phyloP scores from a whole-genome alignment of 2,329 filamentous ascomycete species.

The Curvularia verruculosa region DNA sequence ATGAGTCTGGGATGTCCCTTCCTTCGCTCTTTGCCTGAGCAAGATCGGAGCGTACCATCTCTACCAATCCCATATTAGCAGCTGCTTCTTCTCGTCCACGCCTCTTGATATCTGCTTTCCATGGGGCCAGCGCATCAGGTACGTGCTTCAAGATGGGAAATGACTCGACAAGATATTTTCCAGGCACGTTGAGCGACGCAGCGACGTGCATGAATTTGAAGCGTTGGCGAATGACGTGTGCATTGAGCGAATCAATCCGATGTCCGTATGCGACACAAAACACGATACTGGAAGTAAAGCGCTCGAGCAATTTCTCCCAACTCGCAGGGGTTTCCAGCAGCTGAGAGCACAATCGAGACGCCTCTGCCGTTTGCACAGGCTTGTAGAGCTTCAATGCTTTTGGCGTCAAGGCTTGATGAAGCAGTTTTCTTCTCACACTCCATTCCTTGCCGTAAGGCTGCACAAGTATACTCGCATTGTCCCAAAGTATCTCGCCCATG shows the following conservation, averaged over 20 bases:
- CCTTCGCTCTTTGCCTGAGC: constrained; percentile 43
- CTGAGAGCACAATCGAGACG: constrained; percentile 53
- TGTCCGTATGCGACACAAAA: constrained; percentile 60
- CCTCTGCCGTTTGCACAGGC: constrained; percentile 58
- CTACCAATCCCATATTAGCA: constrained; percentile 52
- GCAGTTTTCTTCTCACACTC: constrained; percentile 49
- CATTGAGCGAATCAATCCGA: constrained; percentile 56
- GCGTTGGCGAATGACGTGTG: constrained; percentile 55
- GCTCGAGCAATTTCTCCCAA: constrained; percentile 56
- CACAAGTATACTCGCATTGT: constrained; percentile 54
- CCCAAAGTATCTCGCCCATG: constrained; percentile 55
- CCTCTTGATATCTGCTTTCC: constrained; percentile 55
- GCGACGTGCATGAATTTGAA: constrained; percentile 58
- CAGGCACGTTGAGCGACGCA: constrained; percentile 56
- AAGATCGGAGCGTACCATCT: constrained; percentile 51
- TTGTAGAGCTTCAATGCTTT: constrained; percentile 55
- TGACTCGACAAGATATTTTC: constrained; percentile 55
- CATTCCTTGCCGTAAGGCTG: constrained; percentile 58
- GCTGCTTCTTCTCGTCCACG: constrained; percentile 48
- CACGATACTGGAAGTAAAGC: constrained; percentile 58
- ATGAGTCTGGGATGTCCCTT: constrained; percentile 49
- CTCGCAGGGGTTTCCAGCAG: constrained; percentile 49
- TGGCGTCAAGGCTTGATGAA: constrained; percentile 53
- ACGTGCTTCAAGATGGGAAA: constrained; percentile 54
- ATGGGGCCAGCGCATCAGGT: constrained; percentile 54